Base-by-base conservation (phyloP, 768 basidiomycete species). In the Amanita pseudoporphyria region DNA sequence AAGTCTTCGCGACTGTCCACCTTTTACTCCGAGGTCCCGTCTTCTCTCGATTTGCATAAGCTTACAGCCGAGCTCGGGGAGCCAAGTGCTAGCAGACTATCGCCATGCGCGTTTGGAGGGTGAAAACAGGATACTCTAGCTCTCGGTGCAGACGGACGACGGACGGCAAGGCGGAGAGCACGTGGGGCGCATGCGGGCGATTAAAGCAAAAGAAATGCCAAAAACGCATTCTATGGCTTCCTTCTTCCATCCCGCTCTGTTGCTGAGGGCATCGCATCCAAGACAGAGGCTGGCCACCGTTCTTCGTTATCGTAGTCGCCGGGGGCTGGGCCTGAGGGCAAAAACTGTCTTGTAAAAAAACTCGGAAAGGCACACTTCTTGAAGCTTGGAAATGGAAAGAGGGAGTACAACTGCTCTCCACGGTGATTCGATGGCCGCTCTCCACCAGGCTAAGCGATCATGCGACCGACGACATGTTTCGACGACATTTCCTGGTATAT, bases 401-500 rank as follows among this genome's bases (percentile, higher is more conserved):
- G 41, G 41, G 36, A 50, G 40, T 35, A 26, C 19, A 21, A 30
- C 19, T 43, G 24, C 49, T 50, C 31, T 22, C 31, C 24, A 21
- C 28, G 49, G 30, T 13, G 31, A 33, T 24, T 19, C 49, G 43
- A 50, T 43, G 32, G 49, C 47, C 39, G 49, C 49, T 50, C 49
- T 50, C 35, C n/a, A 18, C 49, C 40, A 50, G 49, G 43, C 43
- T 32, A 37, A 43, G 49, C 13, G 41, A 50, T 50, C 49, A 50
- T 43, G 35, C 38, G 41, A 43, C 49, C 41, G 31, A 50, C 14
- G 39, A 33, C 41, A 50, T 50, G 40, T 50, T 43, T 50, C 41
- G 12, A 33, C 41, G 49, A 50, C 49, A 50, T 50, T 51, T 26
- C 50, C 37, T 51, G 51, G 39, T 45, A 48, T 44, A 51, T 45